These are phyloP conservation scores for Macrotyloma uniflorum DNA, from an alignment of 306 rosid genomes.

Conservation along the genomic window DNA sequence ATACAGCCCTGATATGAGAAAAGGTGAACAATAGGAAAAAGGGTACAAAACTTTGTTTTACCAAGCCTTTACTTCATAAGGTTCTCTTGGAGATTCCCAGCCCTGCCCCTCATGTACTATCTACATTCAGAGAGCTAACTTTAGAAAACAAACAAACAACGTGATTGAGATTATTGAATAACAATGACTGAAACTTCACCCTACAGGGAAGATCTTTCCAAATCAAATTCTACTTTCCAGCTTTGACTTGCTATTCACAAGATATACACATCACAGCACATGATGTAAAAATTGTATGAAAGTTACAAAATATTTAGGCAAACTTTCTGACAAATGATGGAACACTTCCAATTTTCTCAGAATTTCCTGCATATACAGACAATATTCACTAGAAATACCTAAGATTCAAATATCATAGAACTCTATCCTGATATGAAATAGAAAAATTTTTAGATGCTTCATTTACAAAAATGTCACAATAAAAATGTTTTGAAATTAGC, in stretches of 20 bases:
- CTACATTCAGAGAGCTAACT: conserved; percentile 51
- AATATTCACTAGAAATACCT: not conserved
- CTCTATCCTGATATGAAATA: conserved; percentile 9
- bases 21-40: conserved; percentile 3
- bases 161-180: not conserved
- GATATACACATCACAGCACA: not conserved
- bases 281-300: not conserved
- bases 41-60: conserved; percentile 38
- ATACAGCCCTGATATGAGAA: conserved; percentile 24
- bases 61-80: conserved; percentile 98
- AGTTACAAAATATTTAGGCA: not conserved
- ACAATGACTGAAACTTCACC: conserved; percentile 1
- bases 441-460: not conserved
- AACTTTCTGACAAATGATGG: not conserved
- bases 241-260: not conserved
- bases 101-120: conserved; percentile 84
- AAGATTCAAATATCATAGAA: conserved; percentile 4
- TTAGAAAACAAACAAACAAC: not conserved
- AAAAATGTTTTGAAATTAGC: not conserved
- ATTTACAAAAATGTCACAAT: not conserved
- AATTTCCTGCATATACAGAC: not conserved
- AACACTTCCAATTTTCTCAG: conserved; percentile 2
- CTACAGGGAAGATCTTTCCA: not conserved
- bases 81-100: conserved; percentile 98
- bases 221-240: conserved; percentile 1